A percentile compares a stretch with the other conserved stretches of the same genome.
Conservation (phyloP, 345 rosid species). For the Moricandia arvensis region DNA sequence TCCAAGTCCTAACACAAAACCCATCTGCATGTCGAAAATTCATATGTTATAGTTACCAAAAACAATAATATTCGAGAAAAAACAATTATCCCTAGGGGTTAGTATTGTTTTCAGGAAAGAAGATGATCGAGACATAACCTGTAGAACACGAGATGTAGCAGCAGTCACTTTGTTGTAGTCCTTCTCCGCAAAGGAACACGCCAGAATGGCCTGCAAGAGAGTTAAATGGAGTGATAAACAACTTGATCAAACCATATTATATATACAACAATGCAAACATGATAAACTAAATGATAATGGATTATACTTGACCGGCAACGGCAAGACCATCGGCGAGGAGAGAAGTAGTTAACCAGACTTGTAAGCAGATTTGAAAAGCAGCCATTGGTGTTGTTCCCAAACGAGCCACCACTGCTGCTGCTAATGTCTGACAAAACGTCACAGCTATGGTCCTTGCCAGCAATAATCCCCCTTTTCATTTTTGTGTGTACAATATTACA, state of each 20-base stretch:
- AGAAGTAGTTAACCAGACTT: slow-evolving; percentile 94
- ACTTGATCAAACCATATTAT: slow-evolving; percentile 3
- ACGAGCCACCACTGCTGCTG: slow-evolving; percentile 89
- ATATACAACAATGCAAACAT: not conserved
- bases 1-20: slow-evolving; percentile 71
- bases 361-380: slow-evolving; percentile 87
- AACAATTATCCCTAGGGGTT: not conserved
- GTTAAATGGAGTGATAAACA: not conserved
- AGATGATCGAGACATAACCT: slow-evolving; percentile 42
- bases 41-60: not conserved
- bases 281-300: not conserved
- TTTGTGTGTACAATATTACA: not conserved
- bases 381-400: slow-evolving; percentile 86
- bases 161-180: slow-evolving; percentile 66
- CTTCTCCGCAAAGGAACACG: slow-evolving; percentile 84
- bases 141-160: slow-evolving; percentile 67
- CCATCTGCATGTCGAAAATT: slow-evolving; percentile 58
- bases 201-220: slow-evolving; percentile 68
- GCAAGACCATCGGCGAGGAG: slow-evolving; percentile 97
- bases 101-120: not conserved
- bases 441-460: slow-evolving; percentile 80
- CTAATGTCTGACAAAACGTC: slow-evolving; percentile 84
- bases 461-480: slow-evolving; percentile 51
- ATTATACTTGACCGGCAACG: slow-evolving; percentile 90
- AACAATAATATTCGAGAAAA: not conserved